Conservation (phyloP, 2,329 filamentous ascomycete species). For the Pseudogymnoascus sp. region DNA sequence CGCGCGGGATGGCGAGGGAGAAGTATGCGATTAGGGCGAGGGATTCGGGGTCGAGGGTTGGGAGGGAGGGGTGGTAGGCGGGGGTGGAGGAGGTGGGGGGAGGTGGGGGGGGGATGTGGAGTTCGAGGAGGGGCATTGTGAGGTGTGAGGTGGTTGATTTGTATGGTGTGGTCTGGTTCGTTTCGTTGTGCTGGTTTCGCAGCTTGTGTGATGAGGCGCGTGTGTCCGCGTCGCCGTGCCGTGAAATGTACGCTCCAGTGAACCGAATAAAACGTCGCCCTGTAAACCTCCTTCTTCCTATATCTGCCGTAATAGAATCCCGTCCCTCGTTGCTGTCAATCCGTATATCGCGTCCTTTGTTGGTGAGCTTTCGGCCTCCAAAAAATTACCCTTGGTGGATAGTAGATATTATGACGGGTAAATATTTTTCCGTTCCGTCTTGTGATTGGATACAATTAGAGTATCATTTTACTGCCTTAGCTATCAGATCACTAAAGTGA, state of each 20-base stretch:
- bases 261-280: background rate
- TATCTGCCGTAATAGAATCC: background rate
- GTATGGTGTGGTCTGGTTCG: too few species aligned
- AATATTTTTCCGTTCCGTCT: background rate
- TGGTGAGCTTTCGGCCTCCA: background rate
- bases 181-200: too few species aligned
- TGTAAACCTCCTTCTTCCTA: background rate
- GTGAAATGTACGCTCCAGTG: background rate
- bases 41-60: conserved; percentile 88
- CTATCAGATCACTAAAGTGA: background rate
- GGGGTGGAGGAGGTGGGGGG: background rate
- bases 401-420: background rate
- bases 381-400: background rate
- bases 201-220: background rate
- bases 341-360: background rate
- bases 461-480: too few species aligned
- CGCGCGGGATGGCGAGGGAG: conserved; percentile 48
- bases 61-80: conserved; percentile 69
- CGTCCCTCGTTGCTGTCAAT: background rate
- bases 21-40: conserved; percentile 75
- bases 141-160: background rate
- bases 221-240: background rate
- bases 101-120: conserved; percentile 52
- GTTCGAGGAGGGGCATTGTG: conserved; percentile 47
- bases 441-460: too few species aligned